These are phyloP conservation scores for Globisporangium barbulae DNA, from an alignment of 352 stramenopile genomes.

Conservation along the genomic window DNA sequence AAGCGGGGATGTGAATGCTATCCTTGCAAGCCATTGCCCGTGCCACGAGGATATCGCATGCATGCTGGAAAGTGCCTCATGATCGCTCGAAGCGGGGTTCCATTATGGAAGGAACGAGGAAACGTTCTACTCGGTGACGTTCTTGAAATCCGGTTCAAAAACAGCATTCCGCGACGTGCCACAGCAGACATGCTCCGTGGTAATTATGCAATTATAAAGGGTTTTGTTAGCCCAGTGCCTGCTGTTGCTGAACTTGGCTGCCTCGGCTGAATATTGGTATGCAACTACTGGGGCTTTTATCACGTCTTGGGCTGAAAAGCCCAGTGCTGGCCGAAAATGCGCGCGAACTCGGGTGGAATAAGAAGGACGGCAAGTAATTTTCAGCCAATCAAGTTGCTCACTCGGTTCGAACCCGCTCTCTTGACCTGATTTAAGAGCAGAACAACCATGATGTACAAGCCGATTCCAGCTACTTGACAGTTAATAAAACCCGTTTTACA, in stretches of 20 bases:
- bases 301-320: constrained; percentile 1
- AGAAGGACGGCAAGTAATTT: background rate
- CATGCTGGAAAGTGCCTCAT: background rate
- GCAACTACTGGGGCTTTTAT: background rate
- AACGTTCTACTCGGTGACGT: background rate
- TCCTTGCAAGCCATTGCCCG: no score
- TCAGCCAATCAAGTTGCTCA: background rate
- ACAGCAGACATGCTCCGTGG: background rate
- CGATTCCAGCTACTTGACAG: background rate
- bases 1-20: no score
- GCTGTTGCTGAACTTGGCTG: background rate
- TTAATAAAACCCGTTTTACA: background rate
- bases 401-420: background rate
- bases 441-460: background rate
- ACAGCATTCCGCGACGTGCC: background rate
- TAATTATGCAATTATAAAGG: background rate
- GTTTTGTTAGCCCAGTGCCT: no score
- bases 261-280: background rate
- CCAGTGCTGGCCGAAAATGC: background rate
- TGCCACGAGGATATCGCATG: background rate
- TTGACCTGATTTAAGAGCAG: background rate
- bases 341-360: background rate
- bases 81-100: background rate
- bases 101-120: constrained; percentile 4
- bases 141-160: constrained; percentile 1